phyloP scores from a whole-genome alignment of 805 yeast species.

The Kodamaea kaohsiungensis region DNA sequence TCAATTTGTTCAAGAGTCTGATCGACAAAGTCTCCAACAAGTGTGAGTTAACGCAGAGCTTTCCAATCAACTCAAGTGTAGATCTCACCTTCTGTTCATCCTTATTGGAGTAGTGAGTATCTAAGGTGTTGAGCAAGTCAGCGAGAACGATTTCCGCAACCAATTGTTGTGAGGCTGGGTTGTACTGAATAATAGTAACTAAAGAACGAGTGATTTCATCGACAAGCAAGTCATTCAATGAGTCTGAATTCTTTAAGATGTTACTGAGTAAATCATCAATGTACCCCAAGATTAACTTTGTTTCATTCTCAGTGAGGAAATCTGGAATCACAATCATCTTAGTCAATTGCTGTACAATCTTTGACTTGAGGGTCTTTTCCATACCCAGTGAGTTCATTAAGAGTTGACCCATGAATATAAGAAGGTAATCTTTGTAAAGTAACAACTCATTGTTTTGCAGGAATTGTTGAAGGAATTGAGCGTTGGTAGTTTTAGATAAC shows the following conservation, averaged over 20 bases:
- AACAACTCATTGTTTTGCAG: conserved; percentile 37
- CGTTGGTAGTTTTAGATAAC: conserved; percentile 14
- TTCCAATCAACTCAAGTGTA: conserved; percentile 23
- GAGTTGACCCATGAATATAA: conserved; percentile 67
- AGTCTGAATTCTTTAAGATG: conserved; percentile 38
- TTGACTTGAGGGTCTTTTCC: conserved; percentile 68
- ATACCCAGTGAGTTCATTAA: conserved; percentile 64
- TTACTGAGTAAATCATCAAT: conserved; percentile 55
- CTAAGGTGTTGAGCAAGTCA: conserved; percentile 34
- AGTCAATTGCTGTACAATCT: conserved; percentile 65
- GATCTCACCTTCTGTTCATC: conserved; percentile 21
- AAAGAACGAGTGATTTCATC: conserved; percentile 58
- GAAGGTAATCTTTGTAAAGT: conserved; percentile 61
- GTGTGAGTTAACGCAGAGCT: conserved; percentile 40
- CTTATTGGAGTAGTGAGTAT: conserved; percentile 37
- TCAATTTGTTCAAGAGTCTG: conserved; percentile 43
- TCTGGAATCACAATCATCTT: conserved; percentile 51
- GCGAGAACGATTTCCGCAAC: conserved; percentile 31
- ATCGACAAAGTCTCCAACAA: conserved; percentile 47
- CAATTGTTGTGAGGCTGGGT: conserved; percentile 43
- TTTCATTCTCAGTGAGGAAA: conserved; percentile 56
- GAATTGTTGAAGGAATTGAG: conserved; percentile 16
- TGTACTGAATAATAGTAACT: conserved; percentile 39
- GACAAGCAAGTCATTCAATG: conserved; percentile 45
- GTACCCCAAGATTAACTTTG: conserved; percentile 62